phyloP scores from a whole-genome alignment of 495 filamentous ascomycete genomes.

The Annulohypoxylon stygium region DNA sequence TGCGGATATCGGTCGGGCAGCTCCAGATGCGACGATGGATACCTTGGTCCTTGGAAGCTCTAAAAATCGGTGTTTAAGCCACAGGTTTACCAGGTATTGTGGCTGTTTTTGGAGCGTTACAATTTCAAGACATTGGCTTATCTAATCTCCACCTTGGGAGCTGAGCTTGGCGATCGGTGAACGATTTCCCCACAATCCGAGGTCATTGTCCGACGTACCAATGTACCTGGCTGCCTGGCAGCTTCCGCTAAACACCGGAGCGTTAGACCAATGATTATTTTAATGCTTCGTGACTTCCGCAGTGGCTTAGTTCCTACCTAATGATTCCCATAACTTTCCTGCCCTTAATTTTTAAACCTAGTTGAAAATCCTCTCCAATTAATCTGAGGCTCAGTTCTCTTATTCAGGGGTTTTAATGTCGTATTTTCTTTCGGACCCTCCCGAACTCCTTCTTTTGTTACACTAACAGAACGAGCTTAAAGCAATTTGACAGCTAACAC shows the following conservation, averaged over 20 bases:
- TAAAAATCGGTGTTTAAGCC: slow-evolving; percentile 12
- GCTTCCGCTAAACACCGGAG: background rate
- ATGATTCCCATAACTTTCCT: slow-evolving; percentile 2
- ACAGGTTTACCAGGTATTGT: slow-evolving; percentile 14
- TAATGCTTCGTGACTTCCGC: background rate
- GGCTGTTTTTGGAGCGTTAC: background rate
- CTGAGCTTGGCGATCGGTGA: background rate
- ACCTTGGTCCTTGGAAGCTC: slow-evolving; percentile 23
- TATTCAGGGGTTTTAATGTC: background rate
- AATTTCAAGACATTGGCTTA: background rate
- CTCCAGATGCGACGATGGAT: slow-evolving; percentile 5
- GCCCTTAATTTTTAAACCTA: slow-evolving; percentile 35
- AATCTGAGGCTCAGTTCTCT: slow-evolving; percentile 23
- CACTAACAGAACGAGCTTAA: background rate
- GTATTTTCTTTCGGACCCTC: slow-evolving; percentile 1
- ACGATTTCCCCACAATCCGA: background rate
- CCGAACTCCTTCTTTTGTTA: background rate
- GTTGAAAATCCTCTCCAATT: slow-evolving; percentile 27
- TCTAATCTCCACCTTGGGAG: background rate
- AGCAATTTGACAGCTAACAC: background rate
- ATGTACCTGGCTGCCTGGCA: background rate
- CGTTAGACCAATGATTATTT: background rate
- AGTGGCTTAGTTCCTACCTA: slow-evolving; percentile 5
- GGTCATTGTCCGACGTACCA: background rate
- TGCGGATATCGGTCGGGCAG: slow-evolving; percentile 21